Base-by-base conservation (phyloP, 83 land plant species). In the Diphasiastrum complanatum region DNA sequence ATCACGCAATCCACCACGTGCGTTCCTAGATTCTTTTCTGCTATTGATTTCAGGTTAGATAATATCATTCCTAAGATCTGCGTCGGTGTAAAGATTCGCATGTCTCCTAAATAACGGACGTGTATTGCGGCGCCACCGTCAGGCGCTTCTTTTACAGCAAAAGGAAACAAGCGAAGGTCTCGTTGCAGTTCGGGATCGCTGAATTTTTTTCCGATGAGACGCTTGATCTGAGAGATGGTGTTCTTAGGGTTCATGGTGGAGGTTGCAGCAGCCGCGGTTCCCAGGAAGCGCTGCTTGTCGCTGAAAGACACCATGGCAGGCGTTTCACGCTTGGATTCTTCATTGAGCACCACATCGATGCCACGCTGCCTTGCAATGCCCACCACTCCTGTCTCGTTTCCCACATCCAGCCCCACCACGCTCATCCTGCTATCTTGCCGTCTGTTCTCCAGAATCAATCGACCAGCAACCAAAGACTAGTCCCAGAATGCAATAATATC, bases 311-410 rank as follows among this genome's bases (percentile, higher is more conserved):
- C 84, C 51, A 89, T 51, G 45, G 87, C 78, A 5, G 91, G 91
- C 32, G 91, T 89, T 61, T 89, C 87, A 4, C 87, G 82, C 60
- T 78, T 89, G 3, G 87, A 82, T 53, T 88, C 91, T 50, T 88
- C 91, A 31, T 88, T 85, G 18, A 85, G 91, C 12, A 83, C 85
- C 60, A 89, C 85, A 61, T 89, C 95, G 30, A 89, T 82, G 1
- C 95, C 87, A 5, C 91, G 73, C 65, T 89, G 91, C 62, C 84
- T 64, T 0, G 87, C 87, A 26, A 89, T 82, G 0, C 86, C 95
- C 25, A 89, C 87, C 47, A 82, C 66, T 61, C 87, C 66, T 65
- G 75, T 82, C 83, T 89, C 95, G 60, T 85, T 89, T 2, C 95
- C 91, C 26, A 89, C 55, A 52, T 89, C 95, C 59, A 89, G 77